Conservation (phyloP, 345 rosid species). For the Eucalyptus polyanthemos region DNA sequence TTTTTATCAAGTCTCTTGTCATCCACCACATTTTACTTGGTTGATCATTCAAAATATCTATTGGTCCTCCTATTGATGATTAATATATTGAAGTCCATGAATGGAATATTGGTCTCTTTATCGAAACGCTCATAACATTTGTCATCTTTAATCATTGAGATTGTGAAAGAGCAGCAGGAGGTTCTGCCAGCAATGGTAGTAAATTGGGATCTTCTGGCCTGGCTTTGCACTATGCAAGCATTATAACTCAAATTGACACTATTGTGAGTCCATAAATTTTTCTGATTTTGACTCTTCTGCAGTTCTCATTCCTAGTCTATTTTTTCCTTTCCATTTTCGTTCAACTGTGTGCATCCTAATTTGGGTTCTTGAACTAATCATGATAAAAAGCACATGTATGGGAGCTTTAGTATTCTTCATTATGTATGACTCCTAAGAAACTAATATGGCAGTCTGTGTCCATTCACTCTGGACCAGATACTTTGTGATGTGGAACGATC, state of each 20-base stretch:
- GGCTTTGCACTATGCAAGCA: slow-evolving; percentile 38
- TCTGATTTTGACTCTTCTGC: neutral
- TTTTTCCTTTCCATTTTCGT: neutral
- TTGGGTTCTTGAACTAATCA: neutral
- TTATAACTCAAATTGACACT: slow-evolving; percentile 26
- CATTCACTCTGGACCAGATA: neutral
- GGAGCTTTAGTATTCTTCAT: neutral
- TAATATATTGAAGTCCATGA: neutral
- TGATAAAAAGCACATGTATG: neutral
- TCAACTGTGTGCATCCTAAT: neutral
- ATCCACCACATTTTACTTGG: neutral
- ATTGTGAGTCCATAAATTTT: slow-evolving; percentile 16
- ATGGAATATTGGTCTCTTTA: neutral
- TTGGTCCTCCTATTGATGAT: neutral
- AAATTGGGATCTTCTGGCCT: slow-evolving; percentile 34
- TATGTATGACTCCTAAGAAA: neutral
- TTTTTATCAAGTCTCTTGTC: neutral
- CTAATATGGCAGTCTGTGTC: neutral
- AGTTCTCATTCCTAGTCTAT: neutral
- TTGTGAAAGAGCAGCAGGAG: slow-evolving; percentile 9
- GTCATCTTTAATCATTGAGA: slow-evolving; percentile 29
- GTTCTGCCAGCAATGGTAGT: neutral
- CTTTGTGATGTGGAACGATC: neutral
- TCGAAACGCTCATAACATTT: neutral
- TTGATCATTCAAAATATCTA: neutral